These are phyloP conservation scores for Cercospora nicotianae DNA, from an alignment of 2,329 filamentous ascomycete genomes.

Conservation along the genomic window DNA sequence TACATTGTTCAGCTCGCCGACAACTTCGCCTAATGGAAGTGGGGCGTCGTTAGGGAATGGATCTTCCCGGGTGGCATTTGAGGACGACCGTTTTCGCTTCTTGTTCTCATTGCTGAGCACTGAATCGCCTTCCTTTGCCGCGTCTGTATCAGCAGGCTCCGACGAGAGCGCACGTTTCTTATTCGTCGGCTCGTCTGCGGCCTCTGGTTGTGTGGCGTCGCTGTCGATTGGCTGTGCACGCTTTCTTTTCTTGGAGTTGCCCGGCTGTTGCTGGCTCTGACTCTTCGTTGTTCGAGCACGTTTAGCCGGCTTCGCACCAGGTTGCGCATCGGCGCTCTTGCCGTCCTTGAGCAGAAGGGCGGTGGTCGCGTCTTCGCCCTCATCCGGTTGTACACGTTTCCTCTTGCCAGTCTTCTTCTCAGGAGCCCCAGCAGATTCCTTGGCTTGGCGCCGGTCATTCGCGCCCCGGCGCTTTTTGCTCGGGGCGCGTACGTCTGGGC, in stretches of 20 bases:
- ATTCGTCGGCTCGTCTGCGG: neutral
- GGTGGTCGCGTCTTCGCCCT: neutral
- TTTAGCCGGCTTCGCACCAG: neutral
- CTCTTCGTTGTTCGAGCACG: constrained; percentile 1
- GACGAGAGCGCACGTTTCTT: neutral
- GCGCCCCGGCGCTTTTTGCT: neutral
- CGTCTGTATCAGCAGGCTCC: neutral
- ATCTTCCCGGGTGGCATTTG: neutral
- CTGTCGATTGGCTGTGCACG: neutral
- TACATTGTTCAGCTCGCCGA: neutral
- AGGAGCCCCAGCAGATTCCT: neutral
- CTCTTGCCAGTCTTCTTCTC: constrained; percentile 2
- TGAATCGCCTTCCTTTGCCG: neutral
- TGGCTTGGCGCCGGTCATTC: neutral
- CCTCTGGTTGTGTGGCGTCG: neutral
- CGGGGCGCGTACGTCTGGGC: neutral
- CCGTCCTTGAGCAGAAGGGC: neutral
- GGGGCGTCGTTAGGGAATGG: neutral
- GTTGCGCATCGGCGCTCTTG: neutral
- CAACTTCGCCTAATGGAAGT: neutral
- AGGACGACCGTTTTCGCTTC: neutral
- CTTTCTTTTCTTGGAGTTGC: neutral
- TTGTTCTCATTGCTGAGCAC: neutral
- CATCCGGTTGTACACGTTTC: neutral
- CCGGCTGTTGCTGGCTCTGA: neutral